Evolutionary conservation across 2,329 filamentous ascomycete genomes (phyloP).

Genomic region (Phyllosticta capitalensis): DNA sequence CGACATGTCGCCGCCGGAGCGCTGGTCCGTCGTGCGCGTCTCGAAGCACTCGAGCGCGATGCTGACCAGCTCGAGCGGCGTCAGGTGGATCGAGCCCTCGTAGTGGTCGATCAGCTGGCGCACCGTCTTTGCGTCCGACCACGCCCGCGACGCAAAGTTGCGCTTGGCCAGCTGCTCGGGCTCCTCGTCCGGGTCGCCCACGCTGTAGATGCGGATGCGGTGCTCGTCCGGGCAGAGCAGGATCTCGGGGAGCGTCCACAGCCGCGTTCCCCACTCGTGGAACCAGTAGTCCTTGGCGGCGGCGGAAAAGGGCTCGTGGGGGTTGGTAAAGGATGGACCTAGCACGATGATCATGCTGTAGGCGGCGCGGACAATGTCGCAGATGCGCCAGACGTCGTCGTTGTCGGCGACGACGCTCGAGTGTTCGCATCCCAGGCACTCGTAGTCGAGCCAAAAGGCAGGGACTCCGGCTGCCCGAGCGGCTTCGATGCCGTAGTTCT

Average conservation of each 20-base stretch:
- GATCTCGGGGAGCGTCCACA: constrained; percentile 4
- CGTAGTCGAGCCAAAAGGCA: constrained; percentile 8
- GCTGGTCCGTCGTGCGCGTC: neutral
- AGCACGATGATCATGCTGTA: neutral
- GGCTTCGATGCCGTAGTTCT: neutral
- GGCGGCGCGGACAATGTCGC: constrained; percentile 2
- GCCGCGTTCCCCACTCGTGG: neutral
- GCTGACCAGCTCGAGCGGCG: constrained; percentile 1
- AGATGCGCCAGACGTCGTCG: constrained; percentile 3
- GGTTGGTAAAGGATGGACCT: neutral
- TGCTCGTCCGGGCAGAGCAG: constrained; percentile 4
- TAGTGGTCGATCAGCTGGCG: constrained; percentile 3
- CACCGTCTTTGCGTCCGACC: neutral
- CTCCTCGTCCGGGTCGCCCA: neutral
- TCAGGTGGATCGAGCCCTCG: neutral
- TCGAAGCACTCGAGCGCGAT: constrained; percentile 1
- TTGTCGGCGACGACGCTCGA: neutral
- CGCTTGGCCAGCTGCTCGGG: constrained; percentile 1
- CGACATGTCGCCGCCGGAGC: neutral
- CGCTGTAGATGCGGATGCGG: neutral
- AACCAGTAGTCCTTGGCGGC: neutral
- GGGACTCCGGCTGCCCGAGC: neutral
- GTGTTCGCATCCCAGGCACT: neutral
- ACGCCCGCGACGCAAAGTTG: constrained; percentile 1
- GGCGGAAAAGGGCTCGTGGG: neutral